Evolutionary conservation across 345 rosid species (phyloP).

Genomic region (Geranium rotundifolium): DNA sequence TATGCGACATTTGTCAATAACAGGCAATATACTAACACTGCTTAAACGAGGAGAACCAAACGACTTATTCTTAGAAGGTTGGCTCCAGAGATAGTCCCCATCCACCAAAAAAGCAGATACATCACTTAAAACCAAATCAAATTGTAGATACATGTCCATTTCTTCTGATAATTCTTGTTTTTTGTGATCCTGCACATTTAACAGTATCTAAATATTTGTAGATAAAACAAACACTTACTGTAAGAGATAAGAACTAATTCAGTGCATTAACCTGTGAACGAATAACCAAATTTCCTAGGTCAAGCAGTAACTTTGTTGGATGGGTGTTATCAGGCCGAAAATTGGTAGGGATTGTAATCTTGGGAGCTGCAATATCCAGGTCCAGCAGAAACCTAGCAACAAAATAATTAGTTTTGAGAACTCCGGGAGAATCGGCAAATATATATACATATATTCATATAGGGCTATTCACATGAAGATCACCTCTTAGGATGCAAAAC

Average conservation of each 20-base stretch:
- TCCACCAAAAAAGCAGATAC: constrained; percentile 89
- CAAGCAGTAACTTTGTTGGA: constrained; percentile 85
- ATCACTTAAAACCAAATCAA: constrained; percentile 89
- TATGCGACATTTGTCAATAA: constrained; percentile 84
- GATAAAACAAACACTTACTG: constrained; percentile 1
- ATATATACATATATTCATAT: too few species aligned
- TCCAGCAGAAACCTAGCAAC: constrained; percentile 73
- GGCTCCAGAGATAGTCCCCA: constrained; percentile 78
- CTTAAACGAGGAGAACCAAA: constrained; percentile 19
- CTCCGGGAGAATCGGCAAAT: too few species aligned
- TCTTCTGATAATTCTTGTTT: constrained; percentile 39
- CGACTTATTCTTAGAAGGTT: constrained; percentile 23
- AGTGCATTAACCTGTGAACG: constrained; percentile 58
- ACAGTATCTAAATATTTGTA: constrained; percentile 4
- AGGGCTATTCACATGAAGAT: too few species aligned
- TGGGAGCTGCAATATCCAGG: constrained; percentile 97
- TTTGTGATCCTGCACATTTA: constrained; percentile 55
- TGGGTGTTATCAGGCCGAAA: constrained; percentile 57
- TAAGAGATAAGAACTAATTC: not conserved
- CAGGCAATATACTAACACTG: constrained; percentile 56
- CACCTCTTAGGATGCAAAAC: too few species aligned
- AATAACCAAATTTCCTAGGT: constrained; percentile 87
- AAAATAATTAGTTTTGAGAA: constrained; percentile 9
- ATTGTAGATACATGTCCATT: constrained; percentile 66
- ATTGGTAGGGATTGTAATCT: constrained; percentile 90